Evolutionary conservation across 768 basidiomycete genomes (phyloP), one percentile per base, ranked within the genome.

Genomic region (Suillus subalutaceus): DNA sequence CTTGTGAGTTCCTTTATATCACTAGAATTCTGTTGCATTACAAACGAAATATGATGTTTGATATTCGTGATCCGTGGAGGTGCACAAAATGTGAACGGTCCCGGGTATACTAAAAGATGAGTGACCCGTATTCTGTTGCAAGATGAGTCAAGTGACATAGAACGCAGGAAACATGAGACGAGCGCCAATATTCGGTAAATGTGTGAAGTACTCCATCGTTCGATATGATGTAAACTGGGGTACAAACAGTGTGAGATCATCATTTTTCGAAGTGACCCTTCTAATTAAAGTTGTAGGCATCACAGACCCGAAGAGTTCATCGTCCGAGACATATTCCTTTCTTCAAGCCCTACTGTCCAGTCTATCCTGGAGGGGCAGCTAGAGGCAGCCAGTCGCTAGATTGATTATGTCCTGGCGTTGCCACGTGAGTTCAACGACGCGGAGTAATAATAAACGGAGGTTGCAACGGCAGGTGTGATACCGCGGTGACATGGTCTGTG

Each of bases 401-500:
- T 32, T 32, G 32, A 35, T 35, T 35, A 32, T 30, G 40, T 41
- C 26, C 23, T 30, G 1, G 40, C 40, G 4, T 59, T 41, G 58
- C 26, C 40, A 60, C 58, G 58, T 43, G 58, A 60, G 40, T 30
- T 20, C 1, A 40, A 59, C 40, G 40, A 58, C 23, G 26, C 26
- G 41, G 41, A 43, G 59, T 40, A 23, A 16, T 32, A 12, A 30
- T 30, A 60, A 43, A 60, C 16, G 30, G 26, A 44, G 59, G 53
- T 30, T 64, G 58, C 41, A 63, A 48, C 30, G 59, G 30, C 58
- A 46, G 59, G 12, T 40, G 26, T 57, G 44, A 62, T 63, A 50
- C 65, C 53, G 61, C 16, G 57, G 43, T 60, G 10, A 44, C 43
- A 63, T 26, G 20, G 62, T 69, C 66, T 72, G 62, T 65, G 61